Evolutionary conservation across 2,329 filamentous ascomycete species (phyloP).

Genomic region (Aphanocladium album): DNA sequence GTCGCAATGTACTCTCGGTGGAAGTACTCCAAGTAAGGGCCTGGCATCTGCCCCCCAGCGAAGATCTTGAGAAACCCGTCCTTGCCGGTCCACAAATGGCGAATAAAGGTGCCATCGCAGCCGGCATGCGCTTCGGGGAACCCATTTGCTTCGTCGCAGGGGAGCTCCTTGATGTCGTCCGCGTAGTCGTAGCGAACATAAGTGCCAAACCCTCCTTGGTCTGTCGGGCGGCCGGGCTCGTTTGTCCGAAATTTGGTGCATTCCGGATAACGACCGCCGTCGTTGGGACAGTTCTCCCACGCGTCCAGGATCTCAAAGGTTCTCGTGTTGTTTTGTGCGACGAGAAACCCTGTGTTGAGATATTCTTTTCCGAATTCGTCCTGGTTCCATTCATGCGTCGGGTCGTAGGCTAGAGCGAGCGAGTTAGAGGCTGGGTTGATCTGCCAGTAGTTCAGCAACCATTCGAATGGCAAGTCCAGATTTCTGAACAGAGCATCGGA

Average conservation of each 20-base stretch:
- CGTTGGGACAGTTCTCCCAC: conserved; percentile 40
- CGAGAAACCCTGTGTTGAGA: conserved; percentile 50
- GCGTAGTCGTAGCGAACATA: conserved; percentile 38
- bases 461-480: conserved; percentile 41
- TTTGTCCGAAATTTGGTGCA: conserved; percentile 35
- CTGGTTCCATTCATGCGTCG: conserved; percentile 31
- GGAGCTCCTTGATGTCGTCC: conserved; percentile 35
- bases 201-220: conserved; percentile 41
- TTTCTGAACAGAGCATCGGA: conserved; percentile 41
- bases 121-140: conserved; percentile 33
- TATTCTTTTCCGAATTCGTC: conserved; percentile 36
- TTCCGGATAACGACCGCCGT: conserved; percentile 31
- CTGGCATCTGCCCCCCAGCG: conserved; percentile 33
- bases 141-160: conserved; percentile 40
- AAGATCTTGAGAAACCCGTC: conserved; percentile 33
- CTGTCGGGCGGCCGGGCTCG: conserved; percentile 33
- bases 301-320: conserved; percentile 44
- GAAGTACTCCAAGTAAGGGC: conserved; percentile 30
- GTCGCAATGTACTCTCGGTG: conserved; percentile 32
- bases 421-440: conserved; percentile 35
- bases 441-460: conserved; percentile 44
- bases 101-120: conserved; percentile 37
- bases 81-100: conserved; percentile 41
- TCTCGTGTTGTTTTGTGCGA: conserved; percentile 45
- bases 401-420: conserved; percentile 37